These are phyloP conservation scores for Boletus austroedulis DNA, from an alignment of 1,284 basidiomycete species.

Conservation along the genomic window DNA sequence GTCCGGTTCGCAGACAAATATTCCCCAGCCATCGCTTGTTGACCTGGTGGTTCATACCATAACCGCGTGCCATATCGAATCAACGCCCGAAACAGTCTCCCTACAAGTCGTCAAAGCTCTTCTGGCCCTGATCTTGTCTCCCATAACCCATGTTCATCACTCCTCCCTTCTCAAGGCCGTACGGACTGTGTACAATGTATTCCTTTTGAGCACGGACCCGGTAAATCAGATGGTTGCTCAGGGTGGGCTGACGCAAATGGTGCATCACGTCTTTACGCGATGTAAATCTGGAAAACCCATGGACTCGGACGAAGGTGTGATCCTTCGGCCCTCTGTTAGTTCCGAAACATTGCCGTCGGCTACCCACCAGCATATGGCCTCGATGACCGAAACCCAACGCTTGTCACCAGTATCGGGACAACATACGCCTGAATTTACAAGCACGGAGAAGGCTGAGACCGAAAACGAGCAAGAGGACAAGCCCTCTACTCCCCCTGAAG, in stretches of 20 bases:
- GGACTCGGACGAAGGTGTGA: constrained; percentile 26
- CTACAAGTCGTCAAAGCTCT: constrained; percentile 95
- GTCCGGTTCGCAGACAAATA: constrained; percentile 49
- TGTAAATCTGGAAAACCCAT: constrained; percentile 47
- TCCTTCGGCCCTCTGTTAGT: constrained; percentile 22
- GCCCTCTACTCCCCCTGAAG: constrained; percentile 1
- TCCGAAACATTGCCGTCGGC: constrained; percentile 24
- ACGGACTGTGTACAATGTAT: constrained; percentile 95
- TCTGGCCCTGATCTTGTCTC: constrained; percentile 82
- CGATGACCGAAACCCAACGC: constrained; percentile 11
- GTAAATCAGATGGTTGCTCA: constrained; percentile 97
- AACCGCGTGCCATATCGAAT: constrained; percentile 86
- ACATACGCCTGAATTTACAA: constrained; percentile 1
- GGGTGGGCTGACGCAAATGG: constrained; percentile 95
- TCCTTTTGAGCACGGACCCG: constrained; percentile 82
- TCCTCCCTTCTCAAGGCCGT: constrained; percentile 93
- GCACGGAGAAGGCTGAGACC: neutral
- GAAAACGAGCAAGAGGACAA: constrained; percentile 4
- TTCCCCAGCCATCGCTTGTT: constrained; percentile 69
- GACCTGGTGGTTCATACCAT: constrained; percentile 93
- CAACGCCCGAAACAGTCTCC: constrained; percentile 84
- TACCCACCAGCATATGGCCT: constrained; percentile 4
- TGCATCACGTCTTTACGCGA: constrained; percentile 89
- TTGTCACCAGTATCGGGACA: constrained; percentile 9
- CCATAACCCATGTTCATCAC: constrained; percentile 86